A percentile compares a stretch with the other conserved stretches of the same genome.
phyloP scores from a whole-genome alignment of 148 eudicot species.

The Vaccinium darrowii region DNA sequence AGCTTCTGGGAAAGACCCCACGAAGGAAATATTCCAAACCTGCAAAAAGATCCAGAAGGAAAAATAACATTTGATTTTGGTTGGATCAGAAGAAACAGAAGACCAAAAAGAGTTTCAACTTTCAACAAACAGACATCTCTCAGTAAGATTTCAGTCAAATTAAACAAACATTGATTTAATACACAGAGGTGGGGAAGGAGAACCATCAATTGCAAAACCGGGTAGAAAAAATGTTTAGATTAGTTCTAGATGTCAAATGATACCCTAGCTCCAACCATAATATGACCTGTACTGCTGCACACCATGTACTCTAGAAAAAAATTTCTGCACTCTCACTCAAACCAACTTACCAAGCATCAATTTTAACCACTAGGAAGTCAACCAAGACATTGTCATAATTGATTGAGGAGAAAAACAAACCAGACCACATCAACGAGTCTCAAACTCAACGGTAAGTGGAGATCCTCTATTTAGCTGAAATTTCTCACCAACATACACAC shows the following conservation, averaged over 20 bases:
- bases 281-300: not conserved
- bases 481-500: not conserved
- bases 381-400: not conserved
- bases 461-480: not conserved
- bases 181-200: not conserved
- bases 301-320: not conserved
- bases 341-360: not conserved
- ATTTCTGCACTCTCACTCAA: not conserved
- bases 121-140: not conserved
- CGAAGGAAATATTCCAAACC: conserved; percentile 96
- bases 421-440: not conserved
- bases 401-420: not conserved
- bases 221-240: not conserved
- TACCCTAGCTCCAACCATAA: not conserved
- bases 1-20: conserved; percentile 99
- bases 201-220: not conserved
- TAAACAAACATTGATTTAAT: not conserved
- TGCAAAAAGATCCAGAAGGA: conserved; percentile 22
- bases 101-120: not conserved
- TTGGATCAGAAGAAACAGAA: not conserved
- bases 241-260: not conserved
- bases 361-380: not conserved
- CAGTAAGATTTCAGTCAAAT: not conserved
- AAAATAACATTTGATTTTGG: not conserved
- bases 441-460: not conserved